Base-by-base conservation (phyloP, 139 green algal species). In the Chlorella sp. region DNA sequence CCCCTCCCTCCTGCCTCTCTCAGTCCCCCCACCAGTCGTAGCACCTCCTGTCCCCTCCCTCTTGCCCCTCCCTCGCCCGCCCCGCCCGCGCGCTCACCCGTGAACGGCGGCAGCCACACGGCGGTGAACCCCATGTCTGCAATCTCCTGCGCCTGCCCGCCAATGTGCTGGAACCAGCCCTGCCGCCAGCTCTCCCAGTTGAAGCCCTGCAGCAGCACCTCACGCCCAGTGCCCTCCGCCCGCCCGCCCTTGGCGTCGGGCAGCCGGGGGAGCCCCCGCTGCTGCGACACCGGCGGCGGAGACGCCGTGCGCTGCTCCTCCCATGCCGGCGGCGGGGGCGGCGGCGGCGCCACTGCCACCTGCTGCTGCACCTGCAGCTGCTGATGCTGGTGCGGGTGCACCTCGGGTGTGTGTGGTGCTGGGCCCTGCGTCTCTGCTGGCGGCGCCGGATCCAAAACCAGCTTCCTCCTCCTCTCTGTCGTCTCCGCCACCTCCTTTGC, bases 31-130 rank as follows among this genome's bases (percentile, higher is more conserved):
- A 57, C n/a, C n/a, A n/a, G n/a, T n/a, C n/a, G n/a, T n/a, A n/a
- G n/a, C n/a, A 9, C 48, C 48, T 57, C 48, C 48, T 57, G 48
- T 9, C 48, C 48, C 9, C n/a, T 9, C 48, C 48, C 48, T 57
- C 48, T 9, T 57, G 5, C 48, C 48, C 48, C 48, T 57, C 9
- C 48, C 9, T 57, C 48, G 7, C 48, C 48, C 48, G 9, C 7
- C 48, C 48, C 48, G 5, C 48, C 48, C 48, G 9, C 48, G 9
- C 48, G 48, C 73, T 24, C 73, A 80, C 73, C 73, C 1, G 95
- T 98, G 66, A 97, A 96, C 1, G 98, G 98, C 24, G 98, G 98
- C 82, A 99, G 91, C 98, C 98, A 99, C 0, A 99, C 89, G 36
- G 92, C 81, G 21, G 97, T 99, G 94, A 99, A 97, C 76, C 98